Percentiles rank a stretch among this genome's conserved stretches.
phyloP scores from a whole-genome alignment of 495 filamentous ascomycete genomes.

The Tuber indicum region DNA sequence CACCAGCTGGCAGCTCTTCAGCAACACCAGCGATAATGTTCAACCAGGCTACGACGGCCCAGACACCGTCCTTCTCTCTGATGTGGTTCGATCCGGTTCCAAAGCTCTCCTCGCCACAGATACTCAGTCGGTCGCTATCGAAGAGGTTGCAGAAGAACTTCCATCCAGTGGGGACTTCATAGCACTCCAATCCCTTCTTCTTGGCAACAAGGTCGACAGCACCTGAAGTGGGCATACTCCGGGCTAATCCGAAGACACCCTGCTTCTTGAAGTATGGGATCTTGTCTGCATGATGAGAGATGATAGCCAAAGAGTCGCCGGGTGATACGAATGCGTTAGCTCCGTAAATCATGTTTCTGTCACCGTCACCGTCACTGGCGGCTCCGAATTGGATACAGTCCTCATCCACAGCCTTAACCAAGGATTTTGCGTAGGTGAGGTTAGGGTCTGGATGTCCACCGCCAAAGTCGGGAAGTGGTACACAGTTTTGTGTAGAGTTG shows the following conservation, averaged over 20 bases:
- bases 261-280: conserved; percentile 98
- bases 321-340: conserved; percentile 94
- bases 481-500: conserved; percentile 85
- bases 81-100: conserved; percentile 99
- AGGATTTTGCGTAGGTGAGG: conserved; percentile 91
- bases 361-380: conserved; percentile 91
- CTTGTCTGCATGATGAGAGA: conserved; percentile 86
- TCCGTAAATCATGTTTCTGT: conserved; percentile 99
- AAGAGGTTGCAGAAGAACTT: conserved; percentile 99
- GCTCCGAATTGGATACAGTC: conserved; percentile 90
- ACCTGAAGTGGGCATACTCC: conserved; percentile 93
- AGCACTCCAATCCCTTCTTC: conserved; percentile 82
- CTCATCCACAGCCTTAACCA: conserved; percentile 90
- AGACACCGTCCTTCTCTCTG: conserved; percentile 95
- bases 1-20: conserved; percentile 63
- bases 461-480: conserved; percentile 86
- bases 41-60: conserved; percentile 95
- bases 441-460: conserved; percentile 98
- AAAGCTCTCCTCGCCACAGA: conserved; percentile 97
- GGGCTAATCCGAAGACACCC: conserved; percentile 88
- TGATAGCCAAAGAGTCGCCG: conserved; percentile 93
- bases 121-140: conserved; percentile 94
- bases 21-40: conserved; percentile 97
- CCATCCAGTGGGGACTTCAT: conserved; percentile 98
- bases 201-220: conserved; percentile 92